Percentiles rank a stretch among this genome's conserved stretches.
Conservation (phyloP, 495 filamentous ascomycete genomes). For the Chaetomium tenue region DNA sequence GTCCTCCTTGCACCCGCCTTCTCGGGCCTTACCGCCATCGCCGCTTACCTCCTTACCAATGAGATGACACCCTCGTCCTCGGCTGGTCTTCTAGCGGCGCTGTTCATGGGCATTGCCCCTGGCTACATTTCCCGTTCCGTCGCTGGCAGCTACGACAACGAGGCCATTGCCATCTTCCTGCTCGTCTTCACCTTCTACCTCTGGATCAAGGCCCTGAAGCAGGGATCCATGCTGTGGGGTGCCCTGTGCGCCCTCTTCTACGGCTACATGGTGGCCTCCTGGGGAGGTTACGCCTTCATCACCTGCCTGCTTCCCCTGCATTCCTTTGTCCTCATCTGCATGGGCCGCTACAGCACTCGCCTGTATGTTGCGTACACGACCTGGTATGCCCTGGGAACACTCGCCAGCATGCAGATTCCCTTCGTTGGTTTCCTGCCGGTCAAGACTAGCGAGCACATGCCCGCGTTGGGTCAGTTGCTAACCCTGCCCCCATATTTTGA, state of each 20-base stretch:
- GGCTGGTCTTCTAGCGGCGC: constrained; percentile 88
- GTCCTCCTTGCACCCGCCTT: constrained; percentile 94
- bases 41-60: constrained; percentile 92
- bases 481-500: too few relatives aligned
- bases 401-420: constrained; percentile 99
- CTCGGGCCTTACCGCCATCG: constrained; percentile 91
- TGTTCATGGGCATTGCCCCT: constrained; percentile 96
- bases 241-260: constrained; percentile 95
- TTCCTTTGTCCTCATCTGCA: constrained; percentile 90
- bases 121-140: constrained; percentile 98
- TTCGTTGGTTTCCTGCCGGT: constrained; percentile 98
- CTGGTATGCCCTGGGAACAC: constrained; percentile 94
- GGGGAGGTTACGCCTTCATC: constrained; percentile 99
- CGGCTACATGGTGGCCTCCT: constrained; percentile 99
- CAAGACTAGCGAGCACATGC: constrained; percentile 98
- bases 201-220: constrained; percentile 98
- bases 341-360: constrained; percentile 93
- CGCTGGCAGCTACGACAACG: constrained; percentile 98
- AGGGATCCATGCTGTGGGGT: constrained; percentile 93
- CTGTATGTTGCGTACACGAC: constrained; percentile 96
- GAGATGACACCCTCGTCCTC: constrained; percentile 93
- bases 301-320: constrained; percentile 97
- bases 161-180: constrained; percentile 98
- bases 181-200: constrained; percentile 98
- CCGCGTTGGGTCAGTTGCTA: constrained; percentile 71